Evolutionary conservation across 306 rosid species (phyloP).

Genomic region (Cucumis melo): DNA sequence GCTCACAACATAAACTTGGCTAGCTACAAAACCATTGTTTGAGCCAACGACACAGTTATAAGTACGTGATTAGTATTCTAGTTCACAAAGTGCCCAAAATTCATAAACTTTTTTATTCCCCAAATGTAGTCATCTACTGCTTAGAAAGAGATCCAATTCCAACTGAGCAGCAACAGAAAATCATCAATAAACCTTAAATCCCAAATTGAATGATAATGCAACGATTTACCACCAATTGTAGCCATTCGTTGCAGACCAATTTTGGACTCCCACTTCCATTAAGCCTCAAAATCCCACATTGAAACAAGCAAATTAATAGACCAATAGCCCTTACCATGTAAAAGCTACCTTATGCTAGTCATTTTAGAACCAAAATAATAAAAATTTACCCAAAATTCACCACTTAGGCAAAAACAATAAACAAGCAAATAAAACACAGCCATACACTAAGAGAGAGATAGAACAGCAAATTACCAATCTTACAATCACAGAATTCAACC

Average conservation of each 20-base stretch:
- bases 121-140: not conserved
- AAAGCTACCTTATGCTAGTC: not conserved
- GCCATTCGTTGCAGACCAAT: not conserved
- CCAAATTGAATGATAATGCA: not conserved
- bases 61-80: not conserved
- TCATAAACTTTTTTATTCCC: not conserved
- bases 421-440: not conserved
- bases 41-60: not conserved
- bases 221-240: not conserved
- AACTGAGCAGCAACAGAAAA: not conserved
- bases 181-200: not conserved
- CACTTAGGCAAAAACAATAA: not conserved
- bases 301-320: not conserved
- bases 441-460: not conserved
- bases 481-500: not conserved
- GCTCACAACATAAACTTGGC: not conserved
- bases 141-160: not conserved
- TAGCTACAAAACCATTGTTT: not conserved
- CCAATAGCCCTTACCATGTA: not conserved
- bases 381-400: not conserved
- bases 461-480: not conserved
- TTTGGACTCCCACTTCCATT: not conserved
- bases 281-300: not conserved
- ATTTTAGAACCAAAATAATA: not conserved
- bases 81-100: not conserved